Evolutionary conservation across 768 basidiomycete species (phyloP).

Genomic region (Antrodiella citrinella): DNA sequence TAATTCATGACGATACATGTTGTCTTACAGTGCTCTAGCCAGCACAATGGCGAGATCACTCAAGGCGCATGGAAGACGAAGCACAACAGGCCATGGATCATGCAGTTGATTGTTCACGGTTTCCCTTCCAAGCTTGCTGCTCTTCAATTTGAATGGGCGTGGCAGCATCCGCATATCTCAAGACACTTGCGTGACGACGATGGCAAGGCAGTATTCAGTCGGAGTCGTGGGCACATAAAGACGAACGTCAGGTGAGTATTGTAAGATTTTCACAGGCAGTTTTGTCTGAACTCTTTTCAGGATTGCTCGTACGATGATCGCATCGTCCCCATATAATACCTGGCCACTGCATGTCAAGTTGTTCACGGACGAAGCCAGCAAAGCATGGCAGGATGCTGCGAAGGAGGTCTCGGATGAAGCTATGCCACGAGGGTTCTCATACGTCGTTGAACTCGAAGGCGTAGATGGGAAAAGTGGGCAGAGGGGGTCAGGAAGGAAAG

Average conservation of each 20-base stretch:
- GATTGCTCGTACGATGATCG: slow-evolving; percentile 55
- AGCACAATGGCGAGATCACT: slow-evolving; percentile 74
- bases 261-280: background rate
- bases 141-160: slow-evolving; percentile 77
- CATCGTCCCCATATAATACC: slow-evolving; percentile 55
- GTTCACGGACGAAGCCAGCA: slow-evolving; percentile 56
- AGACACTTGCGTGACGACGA: slow-evolving; percentile 48
- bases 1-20: background rate
- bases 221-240: slow-evolving; percentile 26
- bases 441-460: slow-evolving; percentile 51
- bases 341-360: slow-evolving; percentile 73
- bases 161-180: slow-evolving; percentile 71
- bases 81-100: slow-evolving; percentile 61
- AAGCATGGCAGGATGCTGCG: slow-evolving; percentile 39
- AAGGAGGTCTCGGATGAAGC: slow-evolving; percentile 15
- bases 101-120: slow-evolving; percentile 82
- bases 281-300: slow-evolving; percentile 29
- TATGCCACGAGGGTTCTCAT: slow-evolving; percentile 47
- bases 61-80: slow-evolving; percentile 66
- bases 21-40: slow-evolving; percentile 29
- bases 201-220: slow-evolving; percentile 34
- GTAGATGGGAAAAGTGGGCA: slow-evolving; percentile 58
- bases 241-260: slow-evolving; percentile 38
- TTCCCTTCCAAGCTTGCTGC: slow-evolving; percentile 76
- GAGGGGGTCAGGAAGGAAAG: slow-evolving; percentile 43